Evolutionary conservation across 2,329 filamentous ascomycete species (phyloP).

Genomic region (Venturia nashicola): DNA sequence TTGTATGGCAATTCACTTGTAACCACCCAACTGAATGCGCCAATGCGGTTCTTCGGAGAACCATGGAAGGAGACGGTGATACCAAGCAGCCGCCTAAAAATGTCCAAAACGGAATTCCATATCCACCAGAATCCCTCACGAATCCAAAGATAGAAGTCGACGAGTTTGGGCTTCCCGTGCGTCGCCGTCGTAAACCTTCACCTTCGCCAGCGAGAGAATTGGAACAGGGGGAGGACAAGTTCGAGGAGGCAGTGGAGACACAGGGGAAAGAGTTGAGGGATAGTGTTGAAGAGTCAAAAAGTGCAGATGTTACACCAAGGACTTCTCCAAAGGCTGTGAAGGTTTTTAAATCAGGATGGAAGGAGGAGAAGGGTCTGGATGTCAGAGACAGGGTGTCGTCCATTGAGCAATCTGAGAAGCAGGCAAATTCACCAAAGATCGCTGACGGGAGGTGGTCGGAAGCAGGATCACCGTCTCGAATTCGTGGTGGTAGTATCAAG

Average conservation of each 20-base stretch:
- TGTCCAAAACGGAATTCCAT: neutral
- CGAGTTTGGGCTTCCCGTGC: conserved; percentile 26
- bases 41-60: conserved; percentile 4
- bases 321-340: neutral
- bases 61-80: conserved; percentile 11
- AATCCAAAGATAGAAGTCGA: conserved; percentile 19
- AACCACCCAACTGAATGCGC: neutral
- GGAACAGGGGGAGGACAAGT: conserved; percentile 11
- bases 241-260: conserved; percentile 14
- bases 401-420: neutral
- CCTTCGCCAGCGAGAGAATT: neutral
- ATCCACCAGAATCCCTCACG: neutral
- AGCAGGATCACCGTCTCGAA: neutral
- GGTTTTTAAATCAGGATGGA: neutral
- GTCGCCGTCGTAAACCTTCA: conserved; percentile 6
- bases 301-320: neutral
- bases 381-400: neutral
- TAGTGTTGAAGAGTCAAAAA: neutral
- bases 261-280: conserved; percentile 7
- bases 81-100: conserved; percentile 18
- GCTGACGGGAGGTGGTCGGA: neutral
- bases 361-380: neutral
- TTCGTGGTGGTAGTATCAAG: neutral
- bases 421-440: neutral
- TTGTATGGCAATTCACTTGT: neutral